Conservation (phyloP, 805 yeast species). For the Candida golubevii region DNA sequence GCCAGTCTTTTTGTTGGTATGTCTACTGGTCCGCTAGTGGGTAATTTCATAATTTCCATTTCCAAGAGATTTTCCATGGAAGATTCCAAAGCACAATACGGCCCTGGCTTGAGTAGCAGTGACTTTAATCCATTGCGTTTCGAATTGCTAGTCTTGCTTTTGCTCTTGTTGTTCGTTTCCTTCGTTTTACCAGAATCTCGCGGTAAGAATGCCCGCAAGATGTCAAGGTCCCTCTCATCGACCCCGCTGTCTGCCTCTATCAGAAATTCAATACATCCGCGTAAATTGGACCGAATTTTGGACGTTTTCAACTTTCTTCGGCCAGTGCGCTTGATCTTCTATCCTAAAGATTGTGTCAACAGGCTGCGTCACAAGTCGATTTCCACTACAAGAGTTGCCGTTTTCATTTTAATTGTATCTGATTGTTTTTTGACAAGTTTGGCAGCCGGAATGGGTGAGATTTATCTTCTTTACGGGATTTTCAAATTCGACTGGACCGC, state of each 20-base stretch:
- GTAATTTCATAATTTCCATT: constrained; percentile 23
- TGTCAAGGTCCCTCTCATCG: constrained; percentile 42
- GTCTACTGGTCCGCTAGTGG: constrained; percentile 61
- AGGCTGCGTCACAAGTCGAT: constrained; percentile 17
- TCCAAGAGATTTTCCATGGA: not conserved
- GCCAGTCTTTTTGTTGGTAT: constrained; percentile 59
- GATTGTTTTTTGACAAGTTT: constrained; percentile 40
- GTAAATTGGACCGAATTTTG: not conserved
- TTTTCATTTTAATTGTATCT: constrained; percentile 43
- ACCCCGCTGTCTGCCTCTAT: constrained; percentile 15
- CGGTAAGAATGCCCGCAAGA: constrained; percentile 47
- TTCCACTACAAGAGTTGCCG: constrained; percentile 28
- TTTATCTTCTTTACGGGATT: constrained; percentile 50
- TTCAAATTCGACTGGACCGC: constrained; percentile 52
- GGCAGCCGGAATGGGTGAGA: constrained; percentile 38
- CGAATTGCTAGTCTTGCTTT: constrained; percentile 30
- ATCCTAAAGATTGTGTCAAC: constrained; percentile 38
- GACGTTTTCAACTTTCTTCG: constrained; percentile 23
- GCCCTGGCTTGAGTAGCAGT: constrained; percentile 15
- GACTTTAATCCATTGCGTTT: constrained; percentile 33
- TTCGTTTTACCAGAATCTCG: constrained; percentile 60
- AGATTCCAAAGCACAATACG: constrained; percentile 4
- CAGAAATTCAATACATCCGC: not conserved
- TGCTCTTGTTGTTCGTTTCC: constrained; percentile 24
- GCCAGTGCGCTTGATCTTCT: constrained; percentile 55